Evolutionary conservation across 2,329 filamentous ascomycete species (phyloP).

Genomic region (Epichloe gansuensis): DNA sequence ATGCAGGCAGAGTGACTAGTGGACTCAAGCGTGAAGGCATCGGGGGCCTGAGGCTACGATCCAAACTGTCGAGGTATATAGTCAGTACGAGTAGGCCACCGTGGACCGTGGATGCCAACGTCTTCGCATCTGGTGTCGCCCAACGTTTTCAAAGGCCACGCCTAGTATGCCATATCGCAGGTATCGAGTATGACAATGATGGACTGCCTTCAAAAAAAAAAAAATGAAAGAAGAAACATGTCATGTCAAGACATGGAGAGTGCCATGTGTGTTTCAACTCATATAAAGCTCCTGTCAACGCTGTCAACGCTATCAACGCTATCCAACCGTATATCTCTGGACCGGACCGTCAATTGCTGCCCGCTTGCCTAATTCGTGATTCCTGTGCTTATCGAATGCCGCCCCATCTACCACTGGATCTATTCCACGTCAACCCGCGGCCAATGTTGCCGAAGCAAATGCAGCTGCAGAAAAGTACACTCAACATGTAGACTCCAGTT

Average conservation of each 20-base stretch:
- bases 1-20: too few relatives aligned
- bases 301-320: too few relatives aligned
- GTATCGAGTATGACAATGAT: background rate
- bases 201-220: too few relatives aligned
- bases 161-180: too few relatives aligned
- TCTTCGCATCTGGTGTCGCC: too few relatives aligned
- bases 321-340: too few relatives aligned
- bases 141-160: background rate
- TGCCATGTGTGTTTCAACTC: too few relatives aligned
- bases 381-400: slow-evolving; percentile 20
- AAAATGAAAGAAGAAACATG: background rate
- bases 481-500: slow-evolving; percentile 77
- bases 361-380: background rate
- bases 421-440: slow-evolving; percentile 51
- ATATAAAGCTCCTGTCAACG: too few relatives aligned
- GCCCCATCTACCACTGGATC: slow-evolving; percentile 32
- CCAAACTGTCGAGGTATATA: too few relatives aligned
- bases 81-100: too few relatives aligned
- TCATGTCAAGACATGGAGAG: background rate
- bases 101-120: background rate
- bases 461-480: slow-evolving; percentile 86
- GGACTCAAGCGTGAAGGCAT: too few relatives aligned
- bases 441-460: slow-evolving; percentile 96
- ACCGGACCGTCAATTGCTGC: background rate
- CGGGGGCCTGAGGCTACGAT: background rate